phyloP scores from a whole-genome alignment of 2,329 filamentous ascomycete genomes.

The Ascochyta rabiei region DNA sequence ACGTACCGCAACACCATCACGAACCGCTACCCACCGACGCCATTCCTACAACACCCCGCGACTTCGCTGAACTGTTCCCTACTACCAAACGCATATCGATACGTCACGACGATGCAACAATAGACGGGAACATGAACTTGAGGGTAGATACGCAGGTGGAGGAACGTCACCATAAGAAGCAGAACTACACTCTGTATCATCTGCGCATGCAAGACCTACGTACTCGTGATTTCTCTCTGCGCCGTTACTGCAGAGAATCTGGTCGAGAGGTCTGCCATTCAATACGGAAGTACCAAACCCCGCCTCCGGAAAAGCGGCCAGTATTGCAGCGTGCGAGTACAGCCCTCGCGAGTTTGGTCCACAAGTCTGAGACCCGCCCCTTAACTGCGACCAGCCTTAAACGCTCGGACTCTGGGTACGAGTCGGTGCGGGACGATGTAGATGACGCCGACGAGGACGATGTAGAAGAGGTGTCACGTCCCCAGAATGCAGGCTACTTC shows the following conservation, averaged over 20 bases:
- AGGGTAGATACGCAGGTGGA: constrained; percentile 79
- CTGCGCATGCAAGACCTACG: constrained; percentile 91
- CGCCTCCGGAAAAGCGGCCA: constrained; percentile 57
- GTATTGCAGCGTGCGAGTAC: constrained; percentile 65
- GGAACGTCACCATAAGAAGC: constrained; percentile 61
- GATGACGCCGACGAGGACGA: constrained; percentile 27
- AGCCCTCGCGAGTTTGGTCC: constrained; percentile 61
- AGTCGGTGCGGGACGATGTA: constrained; percentile 48
- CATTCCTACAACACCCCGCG: constrained; percentile 76
- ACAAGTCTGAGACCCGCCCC: constrained; percentile 60
- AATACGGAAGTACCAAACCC: constrained; percentile 70
- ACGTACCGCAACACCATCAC: constrained; percentile 65
- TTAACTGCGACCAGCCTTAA: constrained; percentile 53
- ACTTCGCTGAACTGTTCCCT: constrained; percentile 86
- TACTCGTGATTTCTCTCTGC: constrained; percentile 84
- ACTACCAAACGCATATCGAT: constrained; percentile 81
- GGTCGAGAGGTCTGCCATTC: constrained; percentile 92
- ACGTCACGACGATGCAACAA: constrained; percentile 85
- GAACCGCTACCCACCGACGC: constrained; percentile 69
- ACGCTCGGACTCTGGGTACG: constrained; percentile 66
- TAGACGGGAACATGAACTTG: constrained; percentile 96
- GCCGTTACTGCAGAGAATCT: constrained; percentile 89
- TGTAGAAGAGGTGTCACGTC: constrained; percentile 28
- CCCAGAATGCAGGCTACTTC: constrained; percentile 43
- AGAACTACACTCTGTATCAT: constrained; percentile 83